A percentile compares a stretch with the other conserved stretches of the same genome.
Conservation (phyloP, 306 rosid genomes). For the Glycine latifolia region DNA sequence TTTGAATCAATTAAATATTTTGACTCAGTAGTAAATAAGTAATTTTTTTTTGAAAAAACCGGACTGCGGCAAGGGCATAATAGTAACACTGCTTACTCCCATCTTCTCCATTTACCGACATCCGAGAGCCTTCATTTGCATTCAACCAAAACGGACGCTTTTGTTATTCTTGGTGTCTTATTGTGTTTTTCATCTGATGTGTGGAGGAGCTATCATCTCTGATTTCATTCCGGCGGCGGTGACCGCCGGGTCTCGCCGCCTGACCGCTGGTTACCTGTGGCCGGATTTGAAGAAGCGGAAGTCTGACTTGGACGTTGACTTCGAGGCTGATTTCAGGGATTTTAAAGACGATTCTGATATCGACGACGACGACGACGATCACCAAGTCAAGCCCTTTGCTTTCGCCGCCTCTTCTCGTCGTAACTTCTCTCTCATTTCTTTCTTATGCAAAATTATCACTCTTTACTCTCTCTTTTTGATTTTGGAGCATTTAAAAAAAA, state of each 20-base stretch:
- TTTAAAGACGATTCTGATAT: constrained; percentile 81
- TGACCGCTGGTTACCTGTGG: constrained; percentile 68
- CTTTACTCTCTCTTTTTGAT: neutral
- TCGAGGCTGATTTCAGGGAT: constrained; percentile 81
- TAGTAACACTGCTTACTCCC: too few species aligned
- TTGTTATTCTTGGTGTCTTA: too few species aligned
- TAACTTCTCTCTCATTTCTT: constrained; percentile 20
- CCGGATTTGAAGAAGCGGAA: constrained; percentile 61
- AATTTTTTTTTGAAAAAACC: too few species aligned
- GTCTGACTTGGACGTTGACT: constrained; percentile 60
- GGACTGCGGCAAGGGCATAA: too few species aligned
- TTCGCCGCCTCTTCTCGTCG: constrained; percentile 62
- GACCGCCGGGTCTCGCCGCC: constrained; percentile 45
- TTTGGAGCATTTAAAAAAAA: neutral
- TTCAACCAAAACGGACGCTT: too few species aligned
- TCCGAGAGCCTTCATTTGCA: too few species aligned
- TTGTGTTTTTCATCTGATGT: constrained; percentile 50
- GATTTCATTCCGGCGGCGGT: constrained; percentile 62
- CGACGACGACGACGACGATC: constrained; percentile 55
- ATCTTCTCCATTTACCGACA: too few species aligned
- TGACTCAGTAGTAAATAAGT: too few species aligned
- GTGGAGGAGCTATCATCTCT: constrained; percentile 93
- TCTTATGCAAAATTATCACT: neutral
- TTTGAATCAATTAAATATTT: too few species aligned
- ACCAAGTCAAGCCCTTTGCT: constrained; percentile 54